These are phyloP conservation scores for Entamoeba invadens DNA, from an alignment of 208 protist genomes.

Conservation along the genomic window DNA sequence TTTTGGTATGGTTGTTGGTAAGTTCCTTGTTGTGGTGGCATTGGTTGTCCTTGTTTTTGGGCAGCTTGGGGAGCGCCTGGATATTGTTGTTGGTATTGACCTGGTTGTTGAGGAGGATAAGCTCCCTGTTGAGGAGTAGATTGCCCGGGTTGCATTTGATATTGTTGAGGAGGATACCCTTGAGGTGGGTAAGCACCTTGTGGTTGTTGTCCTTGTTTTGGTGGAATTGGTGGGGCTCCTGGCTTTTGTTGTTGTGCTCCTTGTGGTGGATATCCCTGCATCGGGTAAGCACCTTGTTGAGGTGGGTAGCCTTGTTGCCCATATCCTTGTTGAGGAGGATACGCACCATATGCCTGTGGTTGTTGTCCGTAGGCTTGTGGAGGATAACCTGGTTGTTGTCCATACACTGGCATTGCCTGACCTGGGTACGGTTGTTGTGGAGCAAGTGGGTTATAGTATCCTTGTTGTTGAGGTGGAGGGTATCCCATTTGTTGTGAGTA, in stretches of 20 bases:
- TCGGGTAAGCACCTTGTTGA: neutral
- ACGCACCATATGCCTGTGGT: neutral
- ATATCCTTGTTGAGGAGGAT: neutral
- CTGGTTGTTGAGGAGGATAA: neutral
- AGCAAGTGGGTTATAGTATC: too few relatives aligned
- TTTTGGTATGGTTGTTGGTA: too few relatives aligned
- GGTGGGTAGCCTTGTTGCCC: neutral
- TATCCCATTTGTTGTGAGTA: too few relatives aligned
- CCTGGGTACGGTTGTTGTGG: too few relatives aligned
- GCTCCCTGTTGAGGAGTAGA: neutral
- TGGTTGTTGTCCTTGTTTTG: neutral
- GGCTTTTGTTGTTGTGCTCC: neutral
- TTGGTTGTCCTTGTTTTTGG: neutral
- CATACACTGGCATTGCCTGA: too few relatives aligned
- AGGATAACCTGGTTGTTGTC: neutral
- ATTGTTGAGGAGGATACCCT: neutral
- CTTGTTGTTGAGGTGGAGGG: too few relatives aligned
- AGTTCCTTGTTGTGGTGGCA: neutral
- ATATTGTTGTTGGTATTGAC: neutral
- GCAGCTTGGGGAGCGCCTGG: neutral
- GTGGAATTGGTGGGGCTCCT: neutral
- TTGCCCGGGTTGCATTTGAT: neutral
- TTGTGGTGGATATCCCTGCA: neutral
- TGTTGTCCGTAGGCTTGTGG: neutral
- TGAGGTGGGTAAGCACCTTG: neutral